Conservation (phyloP, 2,329 filamentous ascomycete species). For the Apiospora aurea region DNA sequence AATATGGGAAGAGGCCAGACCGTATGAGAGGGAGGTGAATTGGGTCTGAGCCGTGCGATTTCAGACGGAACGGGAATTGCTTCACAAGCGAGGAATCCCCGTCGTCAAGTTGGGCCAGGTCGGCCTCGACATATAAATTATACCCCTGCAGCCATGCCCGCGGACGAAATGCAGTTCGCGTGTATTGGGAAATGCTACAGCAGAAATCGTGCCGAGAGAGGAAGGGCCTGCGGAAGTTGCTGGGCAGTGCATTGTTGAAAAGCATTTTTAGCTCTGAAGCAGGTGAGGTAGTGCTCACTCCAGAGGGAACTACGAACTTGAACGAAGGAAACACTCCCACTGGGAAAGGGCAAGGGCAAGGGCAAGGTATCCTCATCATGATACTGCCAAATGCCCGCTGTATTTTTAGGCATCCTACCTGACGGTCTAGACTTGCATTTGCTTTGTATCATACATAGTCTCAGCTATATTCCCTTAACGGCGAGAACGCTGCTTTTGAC, state of each 20-base stretch:
- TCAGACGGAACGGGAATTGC: background rate
- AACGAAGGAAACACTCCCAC: background rate
- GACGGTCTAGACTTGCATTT: background rate
- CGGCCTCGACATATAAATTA: background rate
- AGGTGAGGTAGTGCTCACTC: background rate
- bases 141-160: background rate
- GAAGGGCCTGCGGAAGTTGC: background rate
- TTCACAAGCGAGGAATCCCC: background rate
- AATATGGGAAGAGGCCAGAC: background rate
- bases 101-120: background rate
- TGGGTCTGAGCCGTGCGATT: background rate
- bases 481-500: too few relatives aligned
- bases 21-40: background rate
- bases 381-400: background rate
- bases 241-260: background rate
- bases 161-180: background rate
- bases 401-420: background rate
- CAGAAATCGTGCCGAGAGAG: slow-evolving; percentile 6
- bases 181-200: background rate
- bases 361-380: background rate
- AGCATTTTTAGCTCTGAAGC: background rate
- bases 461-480: background rate
- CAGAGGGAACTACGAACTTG: background rate
- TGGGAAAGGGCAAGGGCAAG: background rate
- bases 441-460: background rate